Conservation (phyloP, 352 stramenopile species). For the Phytophthora chlamydospora region DNA sequence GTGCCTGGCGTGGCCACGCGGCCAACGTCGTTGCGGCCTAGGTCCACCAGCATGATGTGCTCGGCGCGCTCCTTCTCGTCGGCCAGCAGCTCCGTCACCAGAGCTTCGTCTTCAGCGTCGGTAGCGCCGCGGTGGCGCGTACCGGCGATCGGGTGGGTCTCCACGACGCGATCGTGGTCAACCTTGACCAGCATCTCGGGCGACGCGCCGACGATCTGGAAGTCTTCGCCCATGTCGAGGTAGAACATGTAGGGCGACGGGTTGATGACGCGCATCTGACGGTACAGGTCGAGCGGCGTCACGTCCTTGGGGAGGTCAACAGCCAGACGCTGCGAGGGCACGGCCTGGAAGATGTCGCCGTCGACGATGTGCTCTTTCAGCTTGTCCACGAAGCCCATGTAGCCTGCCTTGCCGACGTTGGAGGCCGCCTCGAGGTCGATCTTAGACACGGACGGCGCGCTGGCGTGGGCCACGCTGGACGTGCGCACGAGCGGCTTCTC, state of each 20-base stretch:
- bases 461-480: slow-evolving; percentile 65
- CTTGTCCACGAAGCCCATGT: slow-evolving; percentile 88
- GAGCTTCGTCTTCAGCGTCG: slow-evolving; percentile 84
- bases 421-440: slow-evolving; percentile 79
- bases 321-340: slow-evolving; percentile 82
- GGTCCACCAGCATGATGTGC: slow-evolving; percentile 93
- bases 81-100: slow-evolving; percentile 78
- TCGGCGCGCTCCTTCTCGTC: slow-evolving; percentile 92
- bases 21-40: slow-evolving; percentile 91
- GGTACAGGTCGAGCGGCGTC: slow-evolving; percentile 83
- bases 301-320: slow-evolving; percentile 74
- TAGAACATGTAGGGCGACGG: slow-evolving; percentile 93
- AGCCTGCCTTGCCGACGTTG: slow-evolving; percentile 84
- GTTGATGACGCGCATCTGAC: slow-evolving; percentile 90
- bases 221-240: slow-evolving; percentile 83
- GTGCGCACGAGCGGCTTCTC: slow-evolving; percentile 64
- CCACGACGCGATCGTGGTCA: slow-evolving; percentile 79
- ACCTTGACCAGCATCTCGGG: slow-evolving; percentile 93
- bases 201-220: slow-evolving; percentile 87
- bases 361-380: slow-evolving; percentile 91
- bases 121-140: slow-evolving; percentile 86
- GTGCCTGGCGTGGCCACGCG: slow-evolving; percentile 83
- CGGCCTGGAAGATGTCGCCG: slow-evolving; percentile 91
- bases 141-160: slow-evolving; percentile 91
- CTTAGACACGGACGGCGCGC: slow-evolving; percentile 40